A percentile compares a stretch with the other conserved stretches of the same genome.
These are phyloP conservation scores for Fusarium falciforme DNA, from an alignment of 2,329 filamentous ascomycete species.

Conservation along the genomic window DNA sequence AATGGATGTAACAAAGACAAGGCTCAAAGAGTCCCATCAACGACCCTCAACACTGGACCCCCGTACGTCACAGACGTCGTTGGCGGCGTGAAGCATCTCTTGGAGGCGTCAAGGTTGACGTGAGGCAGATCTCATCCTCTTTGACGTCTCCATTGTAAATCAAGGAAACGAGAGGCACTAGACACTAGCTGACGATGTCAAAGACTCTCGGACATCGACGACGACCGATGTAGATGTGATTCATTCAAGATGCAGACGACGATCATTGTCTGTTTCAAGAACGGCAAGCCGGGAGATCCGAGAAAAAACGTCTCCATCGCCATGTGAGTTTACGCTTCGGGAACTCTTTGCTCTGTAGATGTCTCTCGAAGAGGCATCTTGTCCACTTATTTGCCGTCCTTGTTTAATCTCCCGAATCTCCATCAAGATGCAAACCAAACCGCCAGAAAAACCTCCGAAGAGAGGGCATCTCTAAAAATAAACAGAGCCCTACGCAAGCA, in stretches of 20 bases:
- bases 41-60: neutral
- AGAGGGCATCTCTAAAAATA: slow-evolving; percentile 18
- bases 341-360: neutral
- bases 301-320: neutral
- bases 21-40: neutral
- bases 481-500: slow-evolving; percentile 1
- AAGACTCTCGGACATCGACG: neutral
- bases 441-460: neutral
- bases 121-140: neutral
- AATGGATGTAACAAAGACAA: neutral
- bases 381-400: neutral
- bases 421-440: neutral
- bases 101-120: neutral
- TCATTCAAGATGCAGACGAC: neutral
- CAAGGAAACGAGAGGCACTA: neutral
- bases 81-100: neutral
- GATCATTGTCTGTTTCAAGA: slow-evolving; percentile 12
- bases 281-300: slow-evolving; percentile 5
- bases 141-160: slow-evolving; percentile 6
- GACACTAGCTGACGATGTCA: neutral
- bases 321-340: neutral
- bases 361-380: neutral
- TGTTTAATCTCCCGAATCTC: slow-evolving; percentile 11
- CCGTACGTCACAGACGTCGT: neutral
- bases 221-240: slow-evolving; percentile 25